Base-by-base conservation (phyloP, 352 stramenopile species). In the Pythium periplocum region DNA sequence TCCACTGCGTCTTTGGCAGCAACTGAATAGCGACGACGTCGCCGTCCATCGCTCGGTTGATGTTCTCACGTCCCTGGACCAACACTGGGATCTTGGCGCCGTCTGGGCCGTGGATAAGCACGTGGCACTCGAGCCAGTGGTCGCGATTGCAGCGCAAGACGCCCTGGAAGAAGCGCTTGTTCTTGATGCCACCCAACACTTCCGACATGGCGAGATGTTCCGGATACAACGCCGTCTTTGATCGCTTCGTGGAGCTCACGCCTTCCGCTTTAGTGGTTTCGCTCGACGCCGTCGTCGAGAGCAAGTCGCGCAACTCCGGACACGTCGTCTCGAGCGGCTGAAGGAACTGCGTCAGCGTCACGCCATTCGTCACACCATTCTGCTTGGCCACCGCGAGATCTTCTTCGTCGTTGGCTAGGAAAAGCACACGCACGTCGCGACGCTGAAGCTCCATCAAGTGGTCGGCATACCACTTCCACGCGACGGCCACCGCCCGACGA, bases 41-140 rank as follows among this genome's bases (percentile, higher is more conserved):
- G 12, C 97, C 97, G 67, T 99, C 96, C 51, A 99, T 89, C 4
- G 95, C 96, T 43, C 97, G 86, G 71, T 99, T 99, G 37, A 98
- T 95, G 67, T 98, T 68, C 51, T 91, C 75, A 4, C 74, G 75
- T 33, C 82, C 78, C 51, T 89, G 73, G 10, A 92, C 62, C 32
- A 92, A 54, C 50, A 92, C 78, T 2, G 82, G 82, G 4, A 92
- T 71, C 51, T 82, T 82, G 4, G 81, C 72, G 1, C 74, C 75
- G 26, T 83, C 77, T 0, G 68, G 62, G 8, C 77, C 79, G 51
- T 90, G 78, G 59, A 90, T 87, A n/a, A 93, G 52, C 39, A 93
- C 82, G 44, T 87, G 70, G 46, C 78, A 88, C 59, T 93, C 82
- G 7, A 89, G 61, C 69, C 80, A 93, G 57, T 94, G 79, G 57